A percentile compares a stretch with the other conserved stretches of the same genome.
Conservation (phyloP, 2,329 filamentous ascomycete species). For the Cucurbitaria berberidis region DNA sequence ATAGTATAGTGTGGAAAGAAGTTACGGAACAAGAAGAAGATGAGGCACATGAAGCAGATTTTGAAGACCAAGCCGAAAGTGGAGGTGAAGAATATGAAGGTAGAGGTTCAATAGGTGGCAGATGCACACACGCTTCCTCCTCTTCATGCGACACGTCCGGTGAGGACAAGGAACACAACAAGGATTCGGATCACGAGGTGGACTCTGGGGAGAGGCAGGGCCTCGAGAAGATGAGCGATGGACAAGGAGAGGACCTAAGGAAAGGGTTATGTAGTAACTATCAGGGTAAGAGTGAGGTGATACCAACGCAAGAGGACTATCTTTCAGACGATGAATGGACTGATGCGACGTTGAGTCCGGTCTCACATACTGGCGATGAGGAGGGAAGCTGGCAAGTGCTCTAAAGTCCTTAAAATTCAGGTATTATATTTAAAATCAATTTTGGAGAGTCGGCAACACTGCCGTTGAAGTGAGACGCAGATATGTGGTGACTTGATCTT, state of each 20-base stretch:
- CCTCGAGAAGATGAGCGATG: neutral
- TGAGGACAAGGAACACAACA: neutral
- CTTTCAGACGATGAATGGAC: constrained; percentile 13
- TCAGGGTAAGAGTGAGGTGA: neutral
- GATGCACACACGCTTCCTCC: neutral
- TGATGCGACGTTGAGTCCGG: constrained; percentile 12
- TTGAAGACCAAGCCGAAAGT: neutral
- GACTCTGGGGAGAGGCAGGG: neutral
- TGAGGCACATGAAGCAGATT: neutral
- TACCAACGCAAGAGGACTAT: neutral
- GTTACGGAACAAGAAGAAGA: neutral
- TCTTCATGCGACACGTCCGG: neutral
- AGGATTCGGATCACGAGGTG: neutral
- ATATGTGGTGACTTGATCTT: too few relatives aligned
- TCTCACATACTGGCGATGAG: neutral
- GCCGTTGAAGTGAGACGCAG: neutral
- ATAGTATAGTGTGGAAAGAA: neutral
- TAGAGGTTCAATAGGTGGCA: neutral
- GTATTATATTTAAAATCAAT: neutral
- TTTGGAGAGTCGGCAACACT: neutral
- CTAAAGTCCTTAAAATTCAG: neutral
- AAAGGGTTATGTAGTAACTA: neutral
- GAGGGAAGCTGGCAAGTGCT: constrained; percentile 16
- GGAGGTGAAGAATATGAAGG: neutral
- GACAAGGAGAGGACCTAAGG: neutral